Base-by-base conservation (phyloP, 768 basidiomycete species). In the Mycena haematopus region DNA sequence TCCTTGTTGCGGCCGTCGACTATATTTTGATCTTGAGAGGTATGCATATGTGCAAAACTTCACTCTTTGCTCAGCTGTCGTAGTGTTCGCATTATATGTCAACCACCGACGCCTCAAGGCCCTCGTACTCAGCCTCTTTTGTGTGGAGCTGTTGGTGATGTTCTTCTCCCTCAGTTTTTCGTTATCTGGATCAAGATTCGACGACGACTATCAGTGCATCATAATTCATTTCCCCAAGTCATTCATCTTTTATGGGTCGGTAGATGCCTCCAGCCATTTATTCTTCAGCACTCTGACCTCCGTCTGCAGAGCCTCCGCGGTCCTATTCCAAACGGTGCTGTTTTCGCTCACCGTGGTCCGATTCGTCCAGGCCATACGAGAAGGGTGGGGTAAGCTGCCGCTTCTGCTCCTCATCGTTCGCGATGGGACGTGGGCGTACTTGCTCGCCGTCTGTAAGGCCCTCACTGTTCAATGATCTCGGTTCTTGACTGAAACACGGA, bases 31-130 rank as follows among this genome's bases (percentile, higher is more conserved):
- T 46, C 10, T 42, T 56, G 4, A 19, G 55, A 56, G 44, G 55
- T 46, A 13, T 24, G 24, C 9, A 14, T 27, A 10, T 27, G 13
- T 4, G 46, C 24, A 47, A 42, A 42, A 3, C 10, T 11, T 27
- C 15, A 17, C 4, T 3, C 46, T 2, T 15, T 22, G 24, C 46
- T 47, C 24, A 47, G 22, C 15, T 27, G 15, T 21, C 6, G 5
- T 47, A 55, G 53, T 55, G 19, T 45, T 44, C 27, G 53, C 53
- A n/a, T 45, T 55, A 15, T 55, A 55, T 24, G n/a, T 44, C 53
- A 55, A 33, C 25, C 53, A 42, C 13, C 52, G 25, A 24, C 17
- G 27, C 38, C 3, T 52, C 29, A 52, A 52, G 36, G 21, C 24
- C 36, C 15, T 21, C 1, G 2, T 52, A n/a, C 36, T 22, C 52